Evolutionary conservation across 176 grass and related monocot genomes (phyloP).

Genomic region (Guadua angustifolia): DNA sequence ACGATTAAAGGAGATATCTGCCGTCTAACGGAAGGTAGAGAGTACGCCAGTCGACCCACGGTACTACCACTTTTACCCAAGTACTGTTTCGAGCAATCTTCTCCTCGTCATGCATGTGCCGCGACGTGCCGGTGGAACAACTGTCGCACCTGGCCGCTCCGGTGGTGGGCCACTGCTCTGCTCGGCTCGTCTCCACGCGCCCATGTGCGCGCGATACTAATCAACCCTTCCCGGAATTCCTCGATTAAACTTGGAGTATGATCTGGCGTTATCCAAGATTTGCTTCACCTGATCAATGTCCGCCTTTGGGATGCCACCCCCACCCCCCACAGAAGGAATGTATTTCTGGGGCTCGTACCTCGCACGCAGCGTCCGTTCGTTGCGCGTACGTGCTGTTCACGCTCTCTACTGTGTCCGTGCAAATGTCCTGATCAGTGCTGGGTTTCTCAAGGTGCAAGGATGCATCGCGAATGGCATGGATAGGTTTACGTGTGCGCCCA

Average conservation of each 20-base stretch:
- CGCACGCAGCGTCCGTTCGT: neutral
- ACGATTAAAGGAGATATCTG: no score
- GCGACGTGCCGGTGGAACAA: neutral
- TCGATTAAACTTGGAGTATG: slow-evolving; percentile 23
- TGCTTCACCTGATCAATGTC: neutral
- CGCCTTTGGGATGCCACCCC: neutral
- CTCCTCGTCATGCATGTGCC: neutral
- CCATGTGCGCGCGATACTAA: neutral
- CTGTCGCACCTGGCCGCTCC: neutral
- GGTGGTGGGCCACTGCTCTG: neutral
- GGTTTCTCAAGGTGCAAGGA: neutral
- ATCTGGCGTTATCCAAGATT: no score
- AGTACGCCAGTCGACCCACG: no score
- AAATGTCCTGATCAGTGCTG: neutral
- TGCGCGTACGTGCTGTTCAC: neutral
- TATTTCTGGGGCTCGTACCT: neutral
- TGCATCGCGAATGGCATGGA: neutral
- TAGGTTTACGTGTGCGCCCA: neutral
- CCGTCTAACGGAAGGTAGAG: no score
- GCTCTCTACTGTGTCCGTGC: neutral
- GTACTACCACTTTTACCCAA: neutral
- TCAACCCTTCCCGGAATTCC: neutral
- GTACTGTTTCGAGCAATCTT: neutral
- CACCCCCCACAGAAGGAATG: neutral
- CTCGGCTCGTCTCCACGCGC: neutral